phyloP scores from a whole-genome alignment of 2,329 filamentous ascomycete species.

The Lasiodiplodia sp. region DNA sequence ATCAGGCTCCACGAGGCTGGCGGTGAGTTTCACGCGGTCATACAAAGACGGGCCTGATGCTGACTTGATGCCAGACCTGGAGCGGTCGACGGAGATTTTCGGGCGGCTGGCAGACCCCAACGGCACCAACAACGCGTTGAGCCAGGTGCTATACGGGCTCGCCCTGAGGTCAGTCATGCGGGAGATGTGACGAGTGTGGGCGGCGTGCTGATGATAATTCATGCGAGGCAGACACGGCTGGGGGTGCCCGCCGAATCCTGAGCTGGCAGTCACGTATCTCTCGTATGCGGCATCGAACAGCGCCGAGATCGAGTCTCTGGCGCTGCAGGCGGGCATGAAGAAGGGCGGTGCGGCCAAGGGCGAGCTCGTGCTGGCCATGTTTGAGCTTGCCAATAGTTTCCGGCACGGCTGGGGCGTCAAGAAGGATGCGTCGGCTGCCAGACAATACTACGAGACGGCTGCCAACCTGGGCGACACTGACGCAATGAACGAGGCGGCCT shows the following conservation, averaged over 20 bases:
- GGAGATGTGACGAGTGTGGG: slow-evolving; percentile 6
- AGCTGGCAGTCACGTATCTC: slow-evolving; percentile 81
- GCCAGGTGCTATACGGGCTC: slow-evolving; percentile 94
- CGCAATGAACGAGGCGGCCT: slow-evolving; percentile 95
- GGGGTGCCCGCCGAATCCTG: slow-evolving; percentile 79
- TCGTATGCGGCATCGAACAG: slow-evolving; percentile 90
- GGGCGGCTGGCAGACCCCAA: slow-evolving; percentile 80
- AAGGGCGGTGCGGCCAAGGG: slow-evolving; percentile 95
- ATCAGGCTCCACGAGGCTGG: slow-evolving; percentile 91
- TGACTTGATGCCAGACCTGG: slow-evolving; percentile 62
- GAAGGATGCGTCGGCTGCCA: slow-evolving; percentile 84
- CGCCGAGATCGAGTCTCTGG: slow-evolving; percentile 83
- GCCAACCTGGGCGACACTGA: slow-evolving; percentile 96
- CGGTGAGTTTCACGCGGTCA: slow-evolving; percentile 46
- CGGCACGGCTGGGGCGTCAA: slow-evolving; percentile 92
- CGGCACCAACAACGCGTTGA: slow-evolving; percentile 89
- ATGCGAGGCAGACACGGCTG: slow-evolving; percentile 76
- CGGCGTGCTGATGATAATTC: slow-evolving; percentile 17
- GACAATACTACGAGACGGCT: slow-evolving; percentile 95
- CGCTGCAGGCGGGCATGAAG: slow-evolving; percentile 84
- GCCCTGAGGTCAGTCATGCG: slow-evolving; percentile 73
- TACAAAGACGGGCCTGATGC: slow-evolving; percentile 12
- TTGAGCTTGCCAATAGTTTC: slow-evolving; percentile 91
- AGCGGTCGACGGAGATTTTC: slow-evolving; percentile 84
- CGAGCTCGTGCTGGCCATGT: slow-evolving; percentile 94